Conservation (phyloP, 176 grass and related monocot species). For the Thinopyrum elongatum region DNA sequence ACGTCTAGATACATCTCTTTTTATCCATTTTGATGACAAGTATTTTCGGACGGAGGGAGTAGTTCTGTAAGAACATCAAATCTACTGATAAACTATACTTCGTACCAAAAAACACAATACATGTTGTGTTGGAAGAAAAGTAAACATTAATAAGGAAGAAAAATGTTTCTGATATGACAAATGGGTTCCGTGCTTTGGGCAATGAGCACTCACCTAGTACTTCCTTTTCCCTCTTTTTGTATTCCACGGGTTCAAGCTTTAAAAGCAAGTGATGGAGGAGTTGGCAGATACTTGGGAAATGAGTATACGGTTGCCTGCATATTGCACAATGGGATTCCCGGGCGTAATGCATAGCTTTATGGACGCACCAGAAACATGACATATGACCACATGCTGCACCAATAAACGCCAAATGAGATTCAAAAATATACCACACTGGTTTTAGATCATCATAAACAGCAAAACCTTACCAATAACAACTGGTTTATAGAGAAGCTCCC, state of each 20-base stretch:
- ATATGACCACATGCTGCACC: constrained; percentile 90
- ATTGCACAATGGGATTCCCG: constrained; percentile 61
- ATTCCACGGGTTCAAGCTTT: constrained; percentile 78
- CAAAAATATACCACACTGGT: neutral
- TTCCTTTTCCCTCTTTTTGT: constrained; percentile 77
- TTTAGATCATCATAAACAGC: constrained; percentile 14
- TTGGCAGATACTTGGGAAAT: constrained; percentile 85
- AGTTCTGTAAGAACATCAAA: constrained; percentile 4
- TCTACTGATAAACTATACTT: neutral
- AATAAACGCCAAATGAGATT: constrained; percentile 24
- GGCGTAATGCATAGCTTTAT: constrained; percentile 51
- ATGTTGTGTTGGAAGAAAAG: neutral
- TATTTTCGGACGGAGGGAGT: too few species aligned
- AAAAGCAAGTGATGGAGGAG: constrained; percentile 79
- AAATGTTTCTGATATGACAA: neutral
- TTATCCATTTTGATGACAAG: too few species aligned
- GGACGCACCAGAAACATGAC: constrained; percentile 90
- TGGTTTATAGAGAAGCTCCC: constrained; percentile 95
- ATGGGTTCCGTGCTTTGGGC: neutral
- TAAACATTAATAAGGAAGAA: neutral
- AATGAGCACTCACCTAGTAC: constrained; percentile 58
- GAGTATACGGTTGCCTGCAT: constrained; percentile 71
- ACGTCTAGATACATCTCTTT: too few species aligned
- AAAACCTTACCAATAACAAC: constrained; percentile 76
- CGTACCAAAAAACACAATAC: neutral